A percentile compares a stretch with the other conserved stretches of the same genome.
Evolutionary conservation across 2,329 filamentous ascomycete species (phyloP).

Genomic region (Verticillium alfalfae): DNA sequence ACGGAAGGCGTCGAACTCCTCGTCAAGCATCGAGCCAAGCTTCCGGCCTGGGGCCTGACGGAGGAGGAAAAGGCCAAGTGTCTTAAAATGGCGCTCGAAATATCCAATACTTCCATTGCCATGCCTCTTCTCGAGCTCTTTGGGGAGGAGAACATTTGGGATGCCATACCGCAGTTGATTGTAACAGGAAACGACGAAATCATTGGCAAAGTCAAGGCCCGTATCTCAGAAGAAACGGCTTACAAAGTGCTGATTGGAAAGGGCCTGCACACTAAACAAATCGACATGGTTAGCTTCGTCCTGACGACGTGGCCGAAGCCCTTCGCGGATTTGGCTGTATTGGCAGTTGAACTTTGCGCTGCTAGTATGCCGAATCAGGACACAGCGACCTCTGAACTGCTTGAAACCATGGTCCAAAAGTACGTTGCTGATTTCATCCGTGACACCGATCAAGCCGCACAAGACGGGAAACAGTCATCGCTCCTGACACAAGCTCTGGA

Average conservation of each 20-base stretch:
- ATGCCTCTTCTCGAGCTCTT: not conserved
- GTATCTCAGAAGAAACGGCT: not conserved
- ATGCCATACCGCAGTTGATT: not conserved
- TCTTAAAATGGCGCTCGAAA: not conserved
- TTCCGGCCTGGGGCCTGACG: not conserved
- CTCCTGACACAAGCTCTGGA: not conserved
- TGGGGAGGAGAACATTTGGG: not conserved
- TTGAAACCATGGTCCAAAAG: not conserved
- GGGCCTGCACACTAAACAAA: not conserved
- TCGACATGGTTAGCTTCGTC: not conserved
- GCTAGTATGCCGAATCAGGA: not conserved
- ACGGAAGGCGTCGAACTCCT: not conserved
- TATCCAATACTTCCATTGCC: not conserved
- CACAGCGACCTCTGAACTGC: not conserved
- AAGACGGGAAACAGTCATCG: not conserved
- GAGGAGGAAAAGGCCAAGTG: not conserved
- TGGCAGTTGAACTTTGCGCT: not conserved
- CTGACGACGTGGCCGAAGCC: not conserved
- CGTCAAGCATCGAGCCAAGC: not conserved
- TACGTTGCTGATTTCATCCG: not conserved
- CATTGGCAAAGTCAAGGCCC: not conserved
- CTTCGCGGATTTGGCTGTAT: not conserved
- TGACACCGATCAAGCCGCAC: not conserved
- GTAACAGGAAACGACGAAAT: not conserved
- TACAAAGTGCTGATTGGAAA: not conserved